phyloP scores from a whole-genome alignment of 2,329 filamentous ascomycete genomes.

The Parastagonospora nodorum region DNA sequence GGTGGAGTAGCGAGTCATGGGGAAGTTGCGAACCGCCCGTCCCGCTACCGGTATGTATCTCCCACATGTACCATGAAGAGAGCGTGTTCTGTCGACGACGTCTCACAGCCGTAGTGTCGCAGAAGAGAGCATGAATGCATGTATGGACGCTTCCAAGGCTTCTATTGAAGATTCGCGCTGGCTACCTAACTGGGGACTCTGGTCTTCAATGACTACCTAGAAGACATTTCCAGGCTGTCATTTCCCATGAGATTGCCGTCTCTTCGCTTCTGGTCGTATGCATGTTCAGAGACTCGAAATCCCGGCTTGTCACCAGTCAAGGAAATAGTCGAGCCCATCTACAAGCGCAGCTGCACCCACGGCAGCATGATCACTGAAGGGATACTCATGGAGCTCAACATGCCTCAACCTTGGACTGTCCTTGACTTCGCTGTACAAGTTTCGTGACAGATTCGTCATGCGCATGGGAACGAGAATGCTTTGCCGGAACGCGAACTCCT shows the following conservation, averaged over 20 bases:
- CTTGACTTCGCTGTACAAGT: slow-evolving; percentile 30
- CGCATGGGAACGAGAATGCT: slow-evolving; percentile 27
- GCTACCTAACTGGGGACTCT: no score
- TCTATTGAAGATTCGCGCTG: no score
- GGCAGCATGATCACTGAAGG: slow-evolving; percentile 39
- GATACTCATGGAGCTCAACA: slow-evolving; percentile 34
- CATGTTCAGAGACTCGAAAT: not conserved
- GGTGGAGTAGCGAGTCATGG: no score
- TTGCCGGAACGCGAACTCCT: slow-evolving; percentile 31
- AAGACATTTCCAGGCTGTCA: not conserved
- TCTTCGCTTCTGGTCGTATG: not conserved
- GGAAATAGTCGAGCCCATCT: slow-evolving; percentile 43
- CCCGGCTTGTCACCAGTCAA: slow-evolving; percentile 26
- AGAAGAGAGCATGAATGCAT: no score
- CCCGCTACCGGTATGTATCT: no score
- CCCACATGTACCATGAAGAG: no score
- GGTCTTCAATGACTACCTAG: no score
- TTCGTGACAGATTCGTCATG: slow-evolving; percentile 27
- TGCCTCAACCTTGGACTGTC: slow-evolving; percentile 28
- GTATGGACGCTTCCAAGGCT: no score
- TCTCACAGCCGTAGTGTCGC: no score
- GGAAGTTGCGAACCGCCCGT: no score
- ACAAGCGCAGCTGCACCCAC: slow-evolving; percentile 32
- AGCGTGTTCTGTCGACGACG: no score
- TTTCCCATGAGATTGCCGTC: not conserved